These are phyloP conservation scores for Petasospora rhodanensis DNA, from an alignment of 1,139 yeast species.

Conservation along the genomic window DNA sequence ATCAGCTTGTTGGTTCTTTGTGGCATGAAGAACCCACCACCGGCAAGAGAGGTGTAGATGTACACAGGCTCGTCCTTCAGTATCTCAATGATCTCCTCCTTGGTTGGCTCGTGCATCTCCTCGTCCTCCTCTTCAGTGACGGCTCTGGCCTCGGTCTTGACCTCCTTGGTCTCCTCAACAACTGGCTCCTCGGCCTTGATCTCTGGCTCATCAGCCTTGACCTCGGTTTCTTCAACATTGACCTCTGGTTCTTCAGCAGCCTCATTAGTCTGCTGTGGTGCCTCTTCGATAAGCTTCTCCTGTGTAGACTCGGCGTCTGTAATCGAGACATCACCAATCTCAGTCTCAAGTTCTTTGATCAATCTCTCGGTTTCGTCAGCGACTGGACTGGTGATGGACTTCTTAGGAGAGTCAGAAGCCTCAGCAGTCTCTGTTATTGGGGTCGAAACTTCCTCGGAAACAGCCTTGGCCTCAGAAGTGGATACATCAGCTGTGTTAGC, in stretches of 20 bases:
- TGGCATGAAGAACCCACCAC: slow-evolving; percentile 78
- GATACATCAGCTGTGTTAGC: too few relatives aligned
- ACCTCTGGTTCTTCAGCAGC: too few relatives aligned
- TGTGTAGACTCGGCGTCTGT: slow-evolving; percentile 1
- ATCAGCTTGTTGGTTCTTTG: slow-evolving; percentile 75
- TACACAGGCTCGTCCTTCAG: slow-evolving; percentile 57
- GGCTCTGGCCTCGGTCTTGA: slow-evolving; percentile 8
- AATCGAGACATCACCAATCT: slow-evolving; percentile 7
- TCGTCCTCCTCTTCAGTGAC: slow-evolving; percentile 16
- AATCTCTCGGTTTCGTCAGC: slow-evolving; percentile 22
- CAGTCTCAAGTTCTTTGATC: slow-evolving; percentile 21
- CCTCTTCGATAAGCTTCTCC: too few relatives aligned
- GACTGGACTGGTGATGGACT: slow-evolving; percentile 1
- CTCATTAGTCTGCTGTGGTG: too few relatives aligned
- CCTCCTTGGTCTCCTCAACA: slow-evolving; percentile 7
- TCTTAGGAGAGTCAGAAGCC: slow-evolving; percentile 1
- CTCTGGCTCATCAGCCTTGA: slow-evolving; percentile 3
- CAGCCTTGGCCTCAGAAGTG: too few relatives aligned
- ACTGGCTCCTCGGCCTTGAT: slow-evolving; percentile 14
- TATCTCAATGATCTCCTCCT: slow-evolving; percentile 24
- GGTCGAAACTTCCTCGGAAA: too few relatives aligned
- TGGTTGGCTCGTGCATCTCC: slow-evolving; percentile 23
- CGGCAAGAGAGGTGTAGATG: slow-evolving; percentile 82
- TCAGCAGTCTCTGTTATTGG: neutral
- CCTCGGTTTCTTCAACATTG: slow-evolving; percentile 1